Evolutionary conservation across 75 land plant species (phyloP), one percentile per base, ranked within the genome.

Genomic region (Picea glauca): DNA sequence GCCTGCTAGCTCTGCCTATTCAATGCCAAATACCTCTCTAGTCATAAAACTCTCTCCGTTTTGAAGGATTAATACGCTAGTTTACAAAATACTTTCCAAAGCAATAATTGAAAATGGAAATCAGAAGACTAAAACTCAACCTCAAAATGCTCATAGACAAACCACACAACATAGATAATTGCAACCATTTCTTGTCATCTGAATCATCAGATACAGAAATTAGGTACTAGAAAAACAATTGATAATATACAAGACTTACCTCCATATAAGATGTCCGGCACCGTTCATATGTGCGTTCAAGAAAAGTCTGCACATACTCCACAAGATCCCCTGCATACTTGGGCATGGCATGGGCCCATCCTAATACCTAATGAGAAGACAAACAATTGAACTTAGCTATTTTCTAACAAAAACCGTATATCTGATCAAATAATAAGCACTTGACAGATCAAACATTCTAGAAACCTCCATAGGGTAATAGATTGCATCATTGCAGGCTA

Each of bases 291-390:
- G 99, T 76, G 40, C 99, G 89, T 76, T 95, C 98, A 62, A 97
- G 87, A 62, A 97, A 91, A 77, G 99, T 93, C 68, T 93, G 98
- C 61, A 96, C 99, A 81, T 93, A 90, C 78, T 94, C 95, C 83
- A 93, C 88, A 79, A 97, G 91, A 46, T 94, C 99, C 76, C 85
- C 87, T 77, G 98, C 88, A 86, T 91, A 97, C 85, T 93, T 97
- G 38, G 99, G 99, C 98, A 97, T 95, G 82, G 95, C 91, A 78
- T 95, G 91, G 62, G 98, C 99, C 99, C 99, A 95, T n/a, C 93
- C 96, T 84, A 97, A 86, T 20, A 97, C 94, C 99, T 97, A 78
- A 31, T 33, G 21, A 32, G 33, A 4, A 13, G 60, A 60, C 1
- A 62, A 77, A 35, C 60, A 81, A 74, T 6, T 76, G 23, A 15